Evolutionary conservation across 345 rosid species (phyloP).

Genomic region (Raphanus raphanistrum): DNA sequence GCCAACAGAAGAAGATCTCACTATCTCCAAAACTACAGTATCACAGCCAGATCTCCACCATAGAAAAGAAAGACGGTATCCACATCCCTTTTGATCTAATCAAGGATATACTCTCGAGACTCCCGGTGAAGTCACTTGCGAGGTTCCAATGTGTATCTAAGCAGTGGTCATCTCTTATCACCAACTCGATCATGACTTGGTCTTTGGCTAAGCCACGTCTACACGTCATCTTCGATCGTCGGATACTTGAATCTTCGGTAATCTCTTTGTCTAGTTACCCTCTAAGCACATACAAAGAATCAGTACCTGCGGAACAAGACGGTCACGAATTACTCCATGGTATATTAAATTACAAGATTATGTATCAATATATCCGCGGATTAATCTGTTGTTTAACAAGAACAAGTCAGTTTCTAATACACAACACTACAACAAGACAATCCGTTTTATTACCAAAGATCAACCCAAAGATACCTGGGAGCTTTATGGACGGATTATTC

Average conservation of each 20-base stretch:
- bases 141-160: not conserved
- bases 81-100: not conserved
- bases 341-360: not conserved
- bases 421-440: not conserved
- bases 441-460: not conserved
- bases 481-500: not conserved
- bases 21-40: not conserved
- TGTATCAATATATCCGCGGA: not conserved
- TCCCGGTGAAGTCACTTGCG: not conserved
- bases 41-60: not conserved
- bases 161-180: not conserved
- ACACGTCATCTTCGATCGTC: not conserved
- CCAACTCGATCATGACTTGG: not conserved
- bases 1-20: not conserved
- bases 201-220: not conserved
- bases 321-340: not conserved
- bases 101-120: not conserved
- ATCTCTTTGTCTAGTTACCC: not conserved
- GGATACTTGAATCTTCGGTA: not conserved
- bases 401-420: not conserved
- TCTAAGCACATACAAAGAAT: not conserved
- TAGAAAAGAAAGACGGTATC: not conserved
- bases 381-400: not conserved
- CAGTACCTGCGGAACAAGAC: not conserved
- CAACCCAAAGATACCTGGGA: not conserved